Percentiles rank a stretch among this genome's conserved stretches.
Evolutionary conservation across 2,329 filamentous ascomycete species (phyloP).

Genomic region (Paracoccidioides brasiliensis): DNA sequence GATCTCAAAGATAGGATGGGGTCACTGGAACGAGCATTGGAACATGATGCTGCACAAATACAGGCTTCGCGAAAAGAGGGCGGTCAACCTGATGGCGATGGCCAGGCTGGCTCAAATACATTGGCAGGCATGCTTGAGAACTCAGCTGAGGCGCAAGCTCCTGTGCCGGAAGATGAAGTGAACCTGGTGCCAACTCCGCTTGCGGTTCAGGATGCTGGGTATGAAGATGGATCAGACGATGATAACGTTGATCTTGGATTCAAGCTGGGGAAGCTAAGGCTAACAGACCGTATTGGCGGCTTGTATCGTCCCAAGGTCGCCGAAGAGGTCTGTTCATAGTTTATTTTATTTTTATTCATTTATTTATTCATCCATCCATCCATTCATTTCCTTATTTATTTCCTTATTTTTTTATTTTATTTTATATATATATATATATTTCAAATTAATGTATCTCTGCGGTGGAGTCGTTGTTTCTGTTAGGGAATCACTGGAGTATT

Average conservation of each 20-base stretch:
- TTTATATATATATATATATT: too few species aligned
- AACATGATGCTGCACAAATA: slow-evolving; percentile 50
- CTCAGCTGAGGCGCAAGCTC: slow-evolving; percentile 39
- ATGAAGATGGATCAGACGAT: slow-evolving; percentile 51
- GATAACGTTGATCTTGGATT: slow-evolving; percentile 61
- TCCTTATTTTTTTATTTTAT: too few species aligned
- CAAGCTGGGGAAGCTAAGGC: slow-evolving; percentile 55
- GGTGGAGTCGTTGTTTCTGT: too few species aligned
- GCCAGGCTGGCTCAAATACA: slow-evolving; percentile 17
- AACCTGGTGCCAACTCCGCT: slow-evolving; percentile 50
- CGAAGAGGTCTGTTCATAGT: slow-evolving; percentile 45
- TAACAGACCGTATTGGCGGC: slow-evolving; percentile 62
- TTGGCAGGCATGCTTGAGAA: slow-evolving; percentile 30
- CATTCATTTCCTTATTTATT: too few species aligned
- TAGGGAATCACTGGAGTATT: too few species aligned
- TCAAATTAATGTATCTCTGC: background rate
- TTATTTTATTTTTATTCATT: background rate
- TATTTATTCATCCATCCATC: background rate
- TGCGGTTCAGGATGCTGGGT: slow-evolving; percentile 52
- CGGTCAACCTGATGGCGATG: background rate
- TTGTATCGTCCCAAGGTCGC: slow-evolving; percentile 56
- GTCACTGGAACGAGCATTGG: slow-evolving; percentile 54
- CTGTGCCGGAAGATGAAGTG: slow-evolving; percentile 40
- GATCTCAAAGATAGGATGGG: slow-evolving; percentile 72
- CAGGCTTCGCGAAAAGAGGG: background rate